Evolutionary conservation across 345 rosid species (phyloP).

Genomic region (Eutrema yunnanense): DNA sequence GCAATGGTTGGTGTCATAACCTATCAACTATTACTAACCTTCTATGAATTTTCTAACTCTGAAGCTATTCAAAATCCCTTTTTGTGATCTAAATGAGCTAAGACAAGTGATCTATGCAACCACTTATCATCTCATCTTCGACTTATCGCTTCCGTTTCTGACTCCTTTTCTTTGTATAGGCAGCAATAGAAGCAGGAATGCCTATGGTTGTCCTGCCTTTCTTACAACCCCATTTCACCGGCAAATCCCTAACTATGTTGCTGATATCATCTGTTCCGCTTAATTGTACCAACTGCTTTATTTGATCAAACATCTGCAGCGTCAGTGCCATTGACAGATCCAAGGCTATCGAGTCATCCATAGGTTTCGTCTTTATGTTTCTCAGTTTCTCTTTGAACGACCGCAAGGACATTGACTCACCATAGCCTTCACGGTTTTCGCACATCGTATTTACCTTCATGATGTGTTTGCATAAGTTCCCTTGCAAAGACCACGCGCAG

Average conservation of each 20-base stretch:
- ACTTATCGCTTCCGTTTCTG: constrained; percentile 31
- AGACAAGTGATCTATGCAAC: background rate
- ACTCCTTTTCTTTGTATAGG: constrained; percentile 24
- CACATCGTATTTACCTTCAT: constrained; percentile 72
- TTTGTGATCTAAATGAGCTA: background rate
- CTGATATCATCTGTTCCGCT: constrained; percentile 50
- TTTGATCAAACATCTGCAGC: constrained; percentile 69
- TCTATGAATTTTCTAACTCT: constrained; percentile 11
- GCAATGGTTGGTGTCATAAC: background rate
- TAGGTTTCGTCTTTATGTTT: constrained; percentile 54
- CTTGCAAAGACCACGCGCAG: constrained; percentile 88
- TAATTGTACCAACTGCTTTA: constrained; percentile 64
- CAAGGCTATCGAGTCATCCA: constrained; percentile 66
- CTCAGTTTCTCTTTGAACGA: constrained; percentile 51
- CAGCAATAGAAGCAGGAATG: constrained; percentile 53
- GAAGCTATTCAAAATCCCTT: background rate
- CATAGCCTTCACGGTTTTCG: constrained; percentile 35
- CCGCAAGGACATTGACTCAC: constrained; percentile 59
- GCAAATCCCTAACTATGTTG: constrained; percentile 52
- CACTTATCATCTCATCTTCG: constrained; percentile 8
- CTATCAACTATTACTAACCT: constrained; percentile 3
- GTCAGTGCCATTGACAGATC: constrained; percentile 80
- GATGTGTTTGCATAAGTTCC: constrained; percentile 93
- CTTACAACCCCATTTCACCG: constrained; percentile 75
- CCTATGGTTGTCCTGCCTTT: constrained; percentile 71